Evolutionary conservation across 768 basidiomycete species (phyloP), one percentile per base, ranked within the genome.

Genomic region (Chiua virens): DNA sequence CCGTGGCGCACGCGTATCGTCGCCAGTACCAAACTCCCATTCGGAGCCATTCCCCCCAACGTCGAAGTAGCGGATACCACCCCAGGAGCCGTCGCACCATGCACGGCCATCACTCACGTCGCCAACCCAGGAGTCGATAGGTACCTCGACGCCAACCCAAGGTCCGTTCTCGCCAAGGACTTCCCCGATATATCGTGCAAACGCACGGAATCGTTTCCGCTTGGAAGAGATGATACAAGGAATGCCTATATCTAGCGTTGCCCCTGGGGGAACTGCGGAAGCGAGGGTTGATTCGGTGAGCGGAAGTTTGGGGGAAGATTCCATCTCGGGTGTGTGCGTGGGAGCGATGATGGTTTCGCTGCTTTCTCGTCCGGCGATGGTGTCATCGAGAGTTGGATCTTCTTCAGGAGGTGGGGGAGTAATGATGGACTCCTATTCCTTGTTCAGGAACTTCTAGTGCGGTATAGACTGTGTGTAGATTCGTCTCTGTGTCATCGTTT

Each of bases 91-190:
- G 58, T 95, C 91, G 62, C 90, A 80, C 92, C 92, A 94, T 51
- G 80, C 81, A n/a, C 87, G 74, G n/a, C 79, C 84, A 25, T 82
- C 79, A 14, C 75, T 69, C 47, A 74, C 70, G 22, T 81, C 78
- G 11, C 71, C 74, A 2, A 73, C 71, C 76, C 80, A 80, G n/a
- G 71, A 70, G 27, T 67, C 67, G 8, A 92, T 73, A 1, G 91
- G 89, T 11, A 93, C 89, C 66, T 95, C 92, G 15, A 95, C 89
- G 14, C 92, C 92, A 8, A 94, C 89, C 92, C 92, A 95, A 0
- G 89, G 83, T 1, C 92, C 92, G 5, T 63, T 58, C 66, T 92
- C 89, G 34, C 92, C 92, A 43, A 81, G 77, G 2, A 95, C 84
- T 63, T 92, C 89, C 7, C 89, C 92, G 45, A 95, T 92, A 64